phyloP scores from a whole-genome alignment of 352 stramenopile genomes.

The Blastocystis sp. region DNA sequence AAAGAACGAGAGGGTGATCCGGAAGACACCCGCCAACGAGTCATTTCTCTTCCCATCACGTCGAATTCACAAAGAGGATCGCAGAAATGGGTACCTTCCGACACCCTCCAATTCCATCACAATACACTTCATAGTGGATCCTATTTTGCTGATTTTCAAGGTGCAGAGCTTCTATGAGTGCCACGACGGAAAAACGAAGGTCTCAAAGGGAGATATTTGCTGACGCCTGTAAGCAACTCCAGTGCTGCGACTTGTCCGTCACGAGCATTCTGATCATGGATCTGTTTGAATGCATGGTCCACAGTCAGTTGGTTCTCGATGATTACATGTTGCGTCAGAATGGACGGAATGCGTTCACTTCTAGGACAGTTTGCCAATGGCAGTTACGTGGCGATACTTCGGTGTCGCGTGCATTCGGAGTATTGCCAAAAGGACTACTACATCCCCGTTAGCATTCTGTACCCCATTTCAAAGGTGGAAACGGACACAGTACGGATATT shows the following conservation, averaged over 20 bases:
- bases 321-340: slow-evolving; percentile 23
- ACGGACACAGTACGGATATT: slow-evolving; percentile 13
- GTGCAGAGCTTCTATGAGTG: background rate
- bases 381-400: slow-evolving; percentile 25
- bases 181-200: background rate
- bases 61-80: too few relatives aligned
- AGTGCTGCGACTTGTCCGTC: slow-evolving; percentile 3
- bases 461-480: slow-evolving; percentile 22
- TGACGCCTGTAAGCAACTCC: slow-evolving; percentile 32
- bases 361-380: slow-evolving; percentile 62
- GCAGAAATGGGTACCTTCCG: too few relatives aligned
- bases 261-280: slow-evolving; percentile 46
- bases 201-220: slow-evolving; percentile 58
- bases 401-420: slow-evolving; percentile 25
- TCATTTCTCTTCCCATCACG: too few relatives aligned
- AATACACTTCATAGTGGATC: background rate
- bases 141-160: background rate
- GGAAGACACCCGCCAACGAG: too few relatives aligned
- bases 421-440: slow-evolving; percentile 70
- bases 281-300: slow-evolving; percentile 7
- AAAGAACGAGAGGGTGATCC: too few relatives aligned
- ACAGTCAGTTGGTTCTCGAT: slow-evolving; percentile 36
- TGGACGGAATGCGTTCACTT: background rate
- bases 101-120: too few relatives aligned
- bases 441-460: slow-evolving; percentile 63